Evolutionary conservation across 768 basidiomycete genomes (phyloP).

Genomic region (Hypholoma sublateritium): DNA sequence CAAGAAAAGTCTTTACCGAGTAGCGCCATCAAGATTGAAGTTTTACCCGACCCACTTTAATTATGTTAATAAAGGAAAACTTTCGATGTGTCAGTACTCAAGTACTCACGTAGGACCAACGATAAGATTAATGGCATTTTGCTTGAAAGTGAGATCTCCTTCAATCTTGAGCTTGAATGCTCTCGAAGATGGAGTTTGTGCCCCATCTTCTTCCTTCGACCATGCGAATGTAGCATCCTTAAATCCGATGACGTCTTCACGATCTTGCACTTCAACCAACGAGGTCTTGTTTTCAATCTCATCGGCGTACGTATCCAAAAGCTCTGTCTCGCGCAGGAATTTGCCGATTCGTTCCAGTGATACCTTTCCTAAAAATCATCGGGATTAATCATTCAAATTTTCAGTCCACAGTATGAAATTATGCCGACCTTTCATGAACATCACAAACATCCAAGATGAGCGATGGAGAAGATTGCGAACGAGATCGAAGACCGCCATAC

Average conservation of each 20-base stretch:
- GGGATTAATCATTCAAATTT: neutral
- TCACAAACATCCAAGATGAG: slow-evolving; percentile 14
- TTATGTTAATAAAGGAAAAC: neutral
- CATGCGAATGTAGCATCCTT: slow-evolving; percentile 56
- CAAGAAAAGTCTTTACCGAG: slow-evolving; percentile 44
- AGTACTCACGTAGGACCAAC: slow-evolving; percentile 48
- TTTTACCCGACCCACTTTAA: slow-evolving; percentile 53
- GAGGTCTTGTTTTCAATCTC: slow-evolving; percentile 1
- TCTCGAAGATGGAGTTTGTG: slow-evolving; percentile 42
- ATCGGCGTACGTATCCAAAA: slow-evolving; percentile 33
- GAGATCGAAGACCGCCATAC: slow-evolving; percentile 63
- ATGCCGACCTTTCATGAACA: slow-evolving; percentile 28
- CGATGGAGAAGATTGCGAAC: slow-evolving; percentile 15
- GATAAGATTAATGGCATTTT: slow-evolving; percentile 53
- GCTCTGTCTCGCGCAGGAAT: slow-evolving; percentile 50
- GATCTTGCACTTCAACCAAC: neutral
- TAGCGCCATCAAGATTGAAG: slow-evolving; percentile 64
- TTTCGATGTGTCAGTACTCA: neutral
- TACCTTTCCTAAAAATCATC: slow-evolving; percentile 41
- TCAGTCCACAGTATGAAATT: neutral
- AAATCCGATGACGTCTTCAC: slow-evolving; percentile 43
- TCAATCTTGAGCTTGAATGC: slow-evolving; percentile 54
- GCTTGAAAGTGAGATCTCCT: slow-evolving; percentile 55
- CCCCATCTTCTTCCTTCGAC: slow-evolving; percentile 37
- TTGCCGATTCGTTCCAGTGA: slow-evolving; percentile 56